Percentiles rank a stretch among this genome's conserved stretches.
Conservation (phyloP, 2,329 filamentous ascomycete species). For the Davidsoniella eucalypti region DNA sequence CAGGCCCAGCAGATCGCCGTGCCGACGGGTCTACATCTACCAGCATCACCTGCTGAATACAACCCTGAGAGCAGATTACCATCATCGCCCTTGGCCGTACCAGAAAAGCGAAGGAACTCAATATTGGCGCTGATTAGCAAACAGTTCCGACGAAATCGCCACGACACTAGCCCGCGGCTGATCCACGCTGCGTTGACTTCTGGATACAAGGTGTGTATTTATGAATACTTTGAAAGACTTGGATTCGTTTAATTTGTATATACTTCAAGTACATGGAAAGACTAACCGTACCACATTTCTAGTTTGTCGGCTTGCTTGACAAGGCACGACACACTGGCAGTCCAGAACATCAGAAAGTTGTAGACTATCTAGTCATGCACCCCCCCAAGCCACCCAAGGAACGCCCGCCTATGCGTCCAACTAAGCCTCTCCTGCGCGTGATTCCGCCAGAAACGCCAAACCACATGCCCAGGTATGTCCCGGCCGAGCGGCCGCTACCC, state of each 20-base stretch:
- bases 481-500: constrained; percentile 31
- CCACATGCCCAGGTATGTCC: constrained; percentile 31
- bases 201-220: constrained; percentile 44
- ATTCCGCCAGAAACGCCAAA: constrained; percentile 17
- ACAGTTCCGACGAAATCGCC: constrained; percentile 43
- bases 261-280: not conserved
- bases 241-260: not conserved
- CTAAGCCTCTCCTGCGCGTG: constrained; percentile 21
- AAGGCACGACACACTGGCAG: constrained; percentile 23
- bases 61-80: not conserved
- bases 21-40: constrained; percentile 24
- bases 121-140: constrained; percentile 42
- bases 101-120: constrained; percentile 22
- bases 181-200: constrained; percentile 45
- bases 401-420: constrained; percentile 13
- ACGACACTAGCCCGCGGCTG: constrained; percentile 41
- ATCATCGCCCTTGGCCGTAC: constrained; percentile 16
- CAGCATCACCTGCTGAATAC: constrained; percentile 1
- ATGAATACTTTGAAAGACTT: too few relatives aligned
- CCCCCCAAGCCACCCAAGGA: constrained; percentile 12
- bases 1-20: constrained; percentile 38
- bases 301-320: constrained; percentile 27
- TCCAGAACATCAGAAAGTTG: constrained; percentile 25
- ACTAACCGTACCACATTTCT: constrained; percentile 1
- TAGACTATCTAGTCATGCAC: constrained; percentile 14